Evolutionary conservation across 23 red algal genomes (phyloP).

Genomic region (Gracilaria vermiculophylla): DNA sequence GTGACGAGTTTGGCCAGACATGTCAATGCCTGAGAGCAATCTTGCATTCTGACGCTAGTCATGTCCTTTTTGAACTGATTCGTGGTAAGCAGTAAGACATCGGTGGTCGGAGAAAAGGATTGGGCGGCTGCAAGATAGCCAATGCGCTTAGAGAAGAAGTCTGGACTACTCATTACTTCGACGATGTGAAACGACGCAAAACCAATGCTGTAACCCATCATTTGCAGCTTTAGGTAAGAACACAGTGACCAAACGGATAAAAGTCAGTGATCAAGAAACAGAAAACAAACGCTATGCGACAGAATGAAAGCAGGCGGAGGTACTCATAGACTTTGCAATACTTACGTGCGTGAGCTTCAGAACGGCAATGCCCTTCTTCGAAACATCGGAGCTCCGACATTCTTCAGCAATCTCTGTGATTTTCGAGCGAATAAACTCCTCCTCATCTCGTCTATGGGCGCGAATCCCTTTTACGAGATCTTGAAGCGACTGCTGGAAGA

Average conservation of each 20-base stretch:
- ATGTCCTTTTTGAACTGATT: constrained; percentile 98
- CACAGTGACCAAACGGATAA: not conserved
- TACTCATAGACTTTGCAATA: not conserved
- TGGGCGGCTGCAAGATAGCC: constrained; percentile 94
- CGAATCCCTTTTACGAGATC: constrained; percentile 95
- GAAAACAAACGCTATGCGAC: not conserved
- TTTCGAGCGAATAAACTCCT: constrained; percentile 59
- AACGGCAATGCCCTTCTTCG: constrained; percentile 78
- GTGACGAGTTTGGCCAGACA: constrained; percentile 83
- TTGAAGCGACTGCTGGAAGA: constrained; percentile 87
- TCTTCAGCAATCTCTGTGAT: constrained; percentile 72
- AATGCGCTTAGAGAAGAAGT: constrained; percentile 82
- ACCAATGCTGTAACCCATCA: constrained; percentile 67
- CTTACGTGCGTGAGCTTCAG: constrained; percentile 94
- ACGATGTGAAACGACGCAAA: constrained; percentile 84
- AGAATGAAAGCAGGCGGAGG: not conserved
- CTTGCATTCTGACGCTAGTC: constrained; percentile 66
- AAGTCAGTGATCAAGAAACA: not conserved
- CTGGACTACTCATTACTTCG: constrained; percentile 85
- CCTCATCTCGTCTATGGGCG: constrained; percentile 88
- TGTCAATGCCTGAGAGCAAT: constrained; percentile 84
- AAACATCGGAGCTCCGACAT: constrained; percentile 69
- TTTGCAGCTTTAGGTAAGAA: constrained; percentile 61
- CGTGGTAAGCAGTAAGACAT: constrained; percentile 86
- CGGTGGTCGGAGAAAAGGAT: constrained; percentile 77